Evolutionary conservation across 306 rosid genomes (phyloP).

Genomic region (Begonia loranthoides): DNA sequence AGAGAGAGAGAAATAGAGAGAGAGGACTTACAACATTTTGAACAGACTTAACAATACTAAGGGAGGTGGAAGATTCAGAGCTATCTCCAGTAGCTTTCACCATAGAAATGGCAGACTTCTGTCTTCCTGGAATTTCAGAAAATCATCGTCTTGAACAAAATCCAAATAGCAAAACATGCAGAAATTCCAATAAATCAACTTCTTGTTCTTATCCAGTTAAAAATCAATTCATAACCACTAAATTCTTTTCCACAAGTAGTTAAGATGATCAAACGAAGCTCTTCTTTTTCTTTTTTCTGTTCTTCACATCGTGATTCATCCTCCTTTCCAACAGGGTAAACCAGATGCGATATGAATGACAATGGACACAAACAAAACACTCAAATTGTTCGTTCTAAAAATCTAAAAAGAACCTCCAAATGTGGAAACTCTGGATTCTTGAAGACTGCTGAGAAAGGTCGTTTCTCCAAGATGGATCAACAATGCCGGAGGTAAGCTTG

Average conservation of each 20-base stretch:
- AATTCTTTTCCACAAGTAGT: neutral
- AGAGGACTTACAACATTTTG: conserved; percentile 56
- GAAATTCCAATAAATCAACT: neutral
- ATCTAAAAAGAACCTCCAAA: conserved; percentile 14
- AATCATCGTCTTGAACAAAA: conserved; percentile 1
- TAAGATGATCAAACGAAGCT: too few relatives aligned
- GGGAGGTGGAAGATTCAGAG: conserved; percentile 62
- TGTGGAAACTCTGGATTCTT: conserved; percentile 23
- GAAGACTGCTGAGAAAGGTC: conserved; percentile 13
- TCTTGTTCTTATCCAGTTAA: neutral
- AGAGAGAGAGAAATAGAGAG: conserved; percentile 4
- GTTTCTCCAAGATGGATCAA: conserved; percentile 26
- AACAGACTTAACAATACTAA: conserved; percentile 53
- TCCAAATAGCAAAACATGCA: neutral
- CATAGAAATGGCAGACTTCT: conserved; percentile 16
- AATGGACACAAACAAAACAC: neutral
- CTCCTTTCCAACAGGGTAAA: too few relatives aligned
- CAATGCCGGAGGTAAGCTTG: conserved; percentile 47
- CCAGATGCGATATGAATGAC: neutral
- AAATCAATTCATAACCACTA: neutral
- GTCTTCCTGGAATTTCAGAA: conserved; percentile 31
- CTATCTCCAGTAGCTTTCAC: conserved; percentile 61
- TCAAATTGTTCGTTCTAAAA: neutral
- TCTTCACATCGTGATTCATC: too few relatives aligned
- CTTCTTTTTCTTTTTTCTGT: too few relatives aligned